Base-by-base conservation (phyloP, 768 basidiomycete genomes). In the Leccinum truebloodii region DNA sequence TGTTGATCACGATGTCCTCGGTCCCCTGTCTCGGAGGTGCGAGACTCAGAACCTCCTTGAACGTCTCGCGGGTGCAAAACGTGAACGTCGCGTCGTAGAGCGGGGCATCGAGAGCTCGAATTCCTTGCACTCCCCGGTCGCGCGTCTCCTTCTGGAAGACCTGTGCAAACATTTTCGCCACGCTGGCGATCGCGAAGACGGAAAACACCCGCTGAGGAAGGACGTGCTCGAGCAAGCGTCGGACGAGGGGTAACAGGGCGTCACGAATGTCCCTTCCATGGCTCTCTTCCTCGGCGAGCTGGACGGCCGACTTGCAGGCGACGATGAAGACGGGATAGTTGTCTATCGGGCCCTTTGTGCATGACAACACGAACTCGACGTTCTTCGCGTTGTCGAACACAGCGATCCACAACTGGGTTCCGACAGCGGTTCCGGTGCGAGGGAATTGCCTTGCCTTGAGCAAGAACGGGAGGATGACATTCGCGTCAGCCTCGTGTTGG, bases 61-160 rank as follows among this genome's bases (percentile, higher is more conserved):
- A 62, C 2, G 83, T 81, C 1, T 70, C 50, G 8, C 46, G 60
- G 0, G 86, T 87, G 69, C 86, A 86, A 62, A 76, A 83, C 7
- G 82, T 78, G 55, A 88, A 79, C 18, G 77, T 82, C 2, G 89
- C 85, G 28, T 80, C 80, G 60, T 92, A 92, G 64, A 89, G 91
- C 0, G 85, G 81, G 0, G 58, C 32, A 41, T 77, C 65, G 37
- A 12, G n/a, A 0, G 61, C 57, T n/a, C 84, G 50, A 2, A 70
- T 62, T 24, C 30, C 62, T 13, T 46, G 3, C 7, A 22, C 16
- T 30, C 44, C n/a, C n/a, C n/a, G n/a, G 5, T 18, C 12, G n/a
- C 26, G 50, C 2, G 39, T 20, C 62, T 54, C n/a, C 73, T 73
- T 88, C 84, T 56, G 60, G 34, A 70, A 91, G 13, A 76, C 59